These are phyloP conservation scores for Lindgomyces ingoldianus DNA, from an alignment of 495 filamentous ascomycete genomes.

Conservation along the genomic window DNA sequence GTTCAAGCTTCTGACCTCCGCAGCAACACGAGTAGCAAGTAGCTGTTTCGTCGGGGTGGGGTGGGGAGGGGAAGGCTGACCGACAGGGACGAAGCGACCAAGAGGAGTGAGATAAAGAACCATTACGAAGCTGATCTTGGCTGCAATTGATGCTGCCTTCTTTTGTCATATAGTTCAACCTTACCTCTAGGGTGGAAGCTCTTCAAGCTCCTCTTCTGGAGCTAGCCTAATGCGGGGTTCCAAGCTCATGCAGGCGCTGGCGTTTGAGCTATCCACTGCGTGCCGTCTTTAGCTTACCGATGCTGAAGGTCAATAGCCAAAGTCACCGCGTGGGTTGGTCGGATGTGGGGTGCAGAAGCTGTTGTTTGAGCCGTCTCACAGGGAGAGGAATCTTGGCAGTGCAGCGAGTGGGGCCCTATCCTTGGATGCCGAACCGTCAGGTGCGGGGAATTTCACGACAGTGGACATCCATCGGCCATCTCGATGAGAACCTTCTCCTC, in stretches of 20 bases:
- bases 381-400: background rate
- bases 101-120: background rate
- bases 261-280: background rate
- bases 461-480: too few relatives aligned
- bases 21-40: background rate
- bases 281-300: background rate
- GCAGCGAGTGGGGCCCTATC: background rate
- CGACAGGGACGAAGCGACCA: background rate
- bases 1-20: conserved; percentile 1
- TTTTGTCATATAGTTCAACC: conserved; percentile 18
- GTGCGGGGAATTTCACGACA: background rate
- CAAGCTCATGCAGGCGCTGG: too few relatives aligned
- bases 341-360: conserved; percentile 28
- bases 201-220: conserved; percentile 13
- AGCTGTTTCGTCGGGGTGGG: background rate
- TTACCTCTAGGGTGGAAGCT: conserved; percentile 7
- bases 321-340: background rate
- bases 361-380: background rate
- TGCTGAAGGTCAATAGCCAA: background rate
- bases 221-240: conserved; percentile 24
- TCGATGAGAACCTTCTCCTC: background rate
- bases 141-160: conserved; percentile 2
- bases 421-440: conserved; percentile 1
- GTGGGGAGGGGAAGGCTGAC: background rate
- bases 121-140: background rate